Base-by-base conservation (phyloP, 108 stramenopile species). In the Phaeodactylum tricornutum region DNA sequence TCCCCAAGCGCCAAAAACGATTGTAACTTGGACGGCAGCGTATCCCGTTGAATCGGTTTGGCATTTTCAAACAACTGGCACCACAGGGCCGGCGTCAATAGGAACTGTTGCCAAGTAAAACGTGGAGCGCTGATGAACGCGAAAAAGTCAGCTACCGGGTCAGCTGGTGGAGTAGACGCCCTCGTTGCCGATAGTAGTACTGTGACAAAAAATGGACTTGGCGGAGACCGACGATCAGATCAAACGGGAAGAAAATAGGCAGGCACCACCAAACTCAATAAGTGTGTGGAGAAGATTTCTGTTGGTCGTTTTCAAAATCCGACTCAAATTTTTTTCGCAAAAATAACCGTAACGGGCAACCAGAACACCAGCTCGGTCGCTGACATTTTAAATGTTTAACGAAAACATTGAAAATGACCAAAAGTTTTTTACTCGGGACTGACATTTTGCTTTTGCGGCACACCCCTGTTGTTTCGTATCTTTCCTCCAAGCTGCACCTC, bases 161-260 rank as follows among this genome's bases (percentile, higher is more conserved):
- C 67, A 5, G 17, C 23, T 39, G 64, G 64, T 31, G 49, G 14
- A 8, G 48, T 34, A 15, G 28, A 6, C 20, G 17, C 9, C 57
- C 57, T 28, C 57, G 25, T 43, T 39, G 20, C 4, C 49, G 46
- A 51, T 51, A 69, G 17, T 36, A 35, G 37, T 59, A 69, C 42
- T 69, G 47, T 1, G 59, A 49, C 32, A 69, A 31, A 38, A 63
- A 69, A 44, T 69, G 60, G 8, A 69, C 60, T 35, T 69, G 68
- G 21, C 68, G 50, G 32, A 69, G 41, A 24, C 68, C 68, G 33
- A 69, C 68, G 32, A 69, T 61, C 9, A 69, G 21, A 37, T 59
- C 57, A 35, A 69, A 61, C 15, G 68, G 68, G 23, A 66, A 59
- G 43, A 66, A 66, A 16, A 66, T 33, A 21, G 65, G 65, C 3